phyloP scores from a whole-genome alignment of 73 alveolate species.

The Tetrahymena thermophila region DNA sequence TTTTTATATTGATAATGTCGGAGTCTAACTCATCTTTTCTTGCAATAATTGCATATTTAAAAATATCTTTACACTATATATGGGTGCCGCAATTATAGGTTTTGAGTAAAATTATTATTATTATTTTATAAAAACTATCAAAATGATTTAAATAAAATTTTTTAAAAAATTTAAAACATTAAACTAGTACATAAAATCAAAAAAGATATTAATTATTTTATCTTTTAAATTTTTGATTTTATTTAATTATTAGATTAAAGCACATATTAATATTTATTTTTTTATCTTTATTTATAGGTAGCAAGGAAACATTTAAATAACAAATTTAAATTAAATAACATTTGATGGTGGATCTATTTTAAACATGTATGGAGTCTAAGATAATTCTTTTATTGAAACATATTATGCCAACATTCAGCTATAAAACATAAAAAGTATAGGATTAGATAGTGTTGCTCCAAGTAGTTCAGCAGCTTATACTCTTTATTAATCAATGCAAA shows the following conservation, averaged over 20 bases:
- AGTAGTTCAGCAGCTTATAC: too few species aligned
- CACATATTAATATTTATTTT: too few species aligned
- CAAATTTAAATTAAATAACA: neutral
- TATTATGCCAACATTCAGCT: neutral
- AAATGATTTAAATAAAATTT: too few species aligned
- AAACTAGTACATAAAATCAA: too few species aligned
- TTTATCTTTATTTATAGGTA: neutral
- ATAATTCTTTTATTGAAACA: neutral
- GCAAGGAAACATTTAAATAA: neutral
- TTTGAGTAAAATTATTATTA: neutral
- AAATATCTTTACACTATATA: neutral
- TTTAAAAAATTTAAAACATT: too few species aligned
- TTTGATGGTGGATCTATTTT: neutral
- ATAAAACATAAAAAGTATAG: neutral
- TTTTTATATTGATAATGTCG: neutral
- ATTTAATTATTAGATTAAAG: too few species aligned
- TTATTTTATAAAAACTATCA: too few species aligned
- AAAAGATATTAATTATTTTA: too few species aligned
- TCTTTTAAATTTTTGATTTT: too few species aligned
- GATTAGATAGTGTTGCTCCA: neutral
- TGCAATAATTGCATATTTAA: neutral
- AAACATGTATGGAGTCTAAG: neutral
- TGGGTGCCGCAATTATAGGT: neutral
- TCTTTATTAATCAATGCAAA: too few species aligned
- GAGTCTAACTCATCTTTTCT: neutral